Conservation (phyloP, 768 basidiomycete species). For the Postia placenta region DNA sequence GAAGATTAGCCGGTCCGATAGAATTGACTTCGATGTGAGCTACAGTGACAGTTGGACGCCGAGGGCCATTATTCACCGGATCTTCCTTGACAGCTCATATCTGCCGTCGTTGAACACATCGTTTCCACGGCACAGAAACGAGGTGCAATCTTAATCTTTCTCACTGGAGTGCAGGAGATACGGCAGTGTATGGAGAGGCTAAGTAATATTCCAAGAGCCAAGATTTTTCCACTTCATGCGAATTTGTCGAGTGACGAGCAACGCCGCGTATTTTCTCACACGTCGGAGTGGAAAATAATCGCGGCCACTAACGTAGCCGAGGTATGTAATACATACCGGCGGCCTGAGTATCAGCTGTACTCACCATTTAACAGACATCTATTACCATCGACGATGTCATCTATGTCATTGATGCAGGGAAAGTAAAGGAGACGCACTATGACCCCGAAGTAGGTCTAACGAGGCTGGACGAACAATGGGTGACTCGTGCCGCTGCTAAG, state of each 20-base stretch:
- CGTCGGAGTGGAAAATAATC: conserved; percentile 73
- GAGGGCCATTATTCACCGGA: not conserved
- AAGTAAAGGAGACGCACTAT: conserved; percentile 77
- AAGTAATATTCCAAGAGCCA: conserved; percentile 26
- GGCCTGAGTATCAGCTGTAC: too few species aligned
- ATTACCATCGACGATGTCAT: conserved; percentile 88
- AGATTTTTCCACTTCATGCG: conserved; percentile 79
- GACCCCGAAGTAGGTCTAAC: conserved; percentile 71
- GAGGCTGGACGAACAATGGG: conserved; percentile 71
- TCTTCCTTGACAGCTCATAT: conserved; percentile 46
- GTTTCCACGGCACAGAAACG: conserved; percentile 37
- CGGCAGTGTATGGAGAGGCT: conserved; percentile 67
- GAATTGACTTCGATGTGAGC: conserved; percentile 68
- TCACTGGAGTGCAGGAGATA: conserved; percentile 89
- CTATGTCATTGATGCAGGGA: conserved; percentile 80
- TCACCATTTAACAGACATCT: conserved; percentile 67
- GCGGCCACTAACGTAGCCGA: conserved; percentile 91
- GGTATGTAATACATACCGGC: too few species aligned
- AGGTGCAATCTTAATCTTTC: conserved; percentile 80
- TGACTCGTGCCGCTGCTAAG: conserved; percentile 69
- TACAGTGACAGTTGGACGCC: not conserved
- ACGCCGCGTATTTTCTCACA: conserved; percentile 61
- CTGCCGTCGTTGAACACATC: conserved; percentile 60
- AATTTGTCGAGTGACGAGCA: conserved; percentile 86
- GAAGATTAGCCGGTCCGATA: conserved; percentile 50